Evolutionary conservation across 1,139 yeast species (phyloP).

Genomic region (Magnusiomyces suaveolens): DNA sequence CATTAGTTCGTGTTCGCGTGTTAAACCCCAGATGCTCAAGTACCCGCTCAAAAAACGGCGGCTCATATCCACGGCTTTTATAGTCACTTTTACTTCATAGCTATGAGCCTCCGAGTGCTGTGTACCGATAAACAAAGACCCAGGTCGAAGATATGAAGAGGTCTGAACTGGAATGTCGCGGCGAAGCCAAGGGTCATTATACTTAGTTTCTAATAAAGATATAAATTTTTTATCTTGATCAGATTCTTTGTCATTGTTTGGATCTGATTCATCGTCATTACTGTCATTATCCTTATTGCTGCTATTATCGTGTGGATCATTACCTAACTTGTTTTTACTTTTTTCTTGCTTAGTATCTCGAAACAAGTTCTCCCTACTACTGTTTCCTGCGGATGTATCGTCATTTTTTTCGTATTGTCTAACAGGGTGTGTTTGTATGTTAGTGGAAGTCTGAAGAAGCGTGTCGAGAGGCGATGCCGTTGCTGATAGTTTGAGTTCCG

Average conservation of each 20-base stretch:
- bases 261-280: neutral
- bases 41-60: slow-evolving; percentile 64
- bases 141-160: slow-evolving; percentile 42
- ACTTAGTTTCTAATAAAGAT: neutral
- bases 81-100: slow-evolving; percentile 62
- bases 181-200: neutral
- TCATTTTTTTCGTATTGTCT: too few relatives aligned
- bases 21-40: slow-evolving; percentile 68
- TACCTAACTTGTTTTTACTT: neutral
- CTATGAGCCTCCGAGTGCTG: slow-evolving; percentile 64
- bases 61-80: slow-evolving; percentile 57
- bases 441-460: too few relatives aligned
- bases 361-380: too few relatives aligned
- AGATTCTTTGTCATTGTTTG: neutral
- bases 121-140: slow-evolving; percentile 55
- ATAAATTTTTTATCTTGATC: neutral
- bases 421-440: too few relatives aligned
- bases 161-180: slow-evolving; percentile 13
- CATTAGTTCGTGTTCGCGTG: slow-evolving; percentile 66
- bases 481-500: too few relatives aligned
- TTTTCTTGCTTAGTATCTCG: neutral
- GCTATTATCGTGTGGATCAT: neutral
- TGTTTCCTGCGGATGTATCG: too few relatives aligned
- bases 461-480: too few relatives aligned
- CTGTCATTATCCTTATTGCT: neutral